Percentiles rank a stretch among this genome's conserved stretches.
These are phyloP conservation scores for Globisporangium paroecandrum DNA, from an alignment of 352 stramenopile species.

Conservation along the genomic window DNA sequence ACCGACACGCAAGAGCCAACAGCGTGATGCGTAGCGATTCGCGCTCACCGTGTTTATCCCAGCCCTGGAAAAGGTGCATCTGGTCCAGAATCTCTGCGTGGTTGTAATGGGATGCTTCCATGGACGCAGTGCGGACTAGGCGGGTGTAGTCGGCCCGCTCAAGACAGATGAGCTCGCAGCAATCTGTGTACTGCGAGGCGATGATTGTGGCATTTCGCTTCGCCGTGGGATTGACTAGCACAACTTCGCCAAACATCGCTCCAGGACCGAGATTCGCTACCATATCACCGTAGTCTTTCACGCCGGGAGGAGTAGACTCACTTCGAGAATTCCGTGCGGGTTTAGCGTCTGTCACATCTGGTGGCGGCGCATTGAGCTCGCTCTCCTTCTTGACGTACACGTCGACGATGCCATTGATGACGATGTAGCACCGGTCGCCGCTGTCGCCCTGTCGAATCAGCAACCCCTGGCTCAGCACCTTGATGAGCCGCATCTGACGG, in stretches of 20 bases:
- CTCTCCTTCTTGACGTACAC: constrained; percentile 66
- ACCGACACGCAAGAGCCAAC: neutral
- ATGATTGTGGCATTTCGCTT: constrained; percentile 69
- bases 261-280: constrained; percentile 61
- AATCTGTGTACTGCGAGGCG: constrained; percentile 56
- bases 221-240: constrained; percentile 63
- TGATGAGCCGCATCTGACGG: constrained; percentile 69
- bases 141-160: constrained; percentile 72
- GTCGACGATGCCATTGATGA: constrained; percentile 71
- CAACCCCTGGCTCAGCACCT: constrained; percentile 42
- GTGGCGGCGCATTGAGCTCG: constrained; percentile 18
- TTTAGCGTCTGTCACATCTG: neutral
- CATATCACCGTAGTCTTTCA: constrained; percentile 51
- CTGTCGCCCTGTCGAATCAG: constrained; percentile 73
- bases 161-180: constrained; percentile 67
- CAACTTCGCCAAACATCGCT: constrained; percentile 75
- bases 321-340: constrained; percentile 6
- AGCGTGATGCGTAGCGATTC: no score
- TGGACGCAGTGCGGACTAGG: constrained; percentile 66
- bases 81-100: constrained; percentile 72
- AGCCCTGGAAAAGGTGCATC: constrained; percentile 70
- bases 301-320: neutral
- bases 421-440: constrained; percentile 74
- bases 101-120: constrained; percentile 79
- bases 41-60: constrained; percentile 57